Evolutionary conservation across 257 asterid genomes (phyloP).

Genomic region (Nyctanthes arbortristis): DNA sequence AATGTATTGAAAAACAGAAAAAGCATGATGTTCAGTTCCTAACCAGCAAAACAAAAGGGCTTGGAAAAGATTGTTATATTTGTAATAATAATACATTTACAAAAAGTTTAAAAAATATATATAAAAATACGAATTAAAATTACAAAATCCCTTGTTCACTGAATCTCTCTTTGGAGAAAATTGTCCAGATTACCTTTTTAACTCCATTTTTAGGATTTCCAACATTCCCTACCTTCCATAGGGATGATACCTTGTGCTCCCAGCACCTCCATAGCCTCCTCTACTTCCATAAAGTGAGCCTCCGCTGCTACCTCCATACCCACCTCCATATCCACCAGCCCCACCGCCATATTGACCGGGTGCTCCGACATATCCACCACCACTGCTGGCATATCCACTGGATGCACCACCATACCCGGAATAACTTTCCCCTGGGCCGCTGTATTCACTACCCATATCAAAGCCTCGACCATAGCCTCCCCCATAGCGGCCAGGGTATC

Average conservation of each 20-base stretch:
- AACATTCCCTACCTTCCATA: slow-evolving; percentile 35
- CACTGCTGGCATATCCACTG: slow-evolving; percentile 12
- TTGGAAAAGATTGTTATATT: neutral
- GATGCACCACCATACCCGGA: slow-evolving; percentile 39
- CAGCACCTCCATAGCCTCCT: slow-evolving; percentile 33
- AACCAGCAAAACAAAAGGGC: no score
- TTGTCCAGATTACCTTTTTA: neutral
- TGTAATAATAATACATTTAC: neutral
- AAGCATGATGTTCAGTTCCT: no score
- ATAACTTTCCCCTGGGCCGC: slow-evolving; percentile 37
- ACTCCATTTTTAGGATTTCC: neutral
- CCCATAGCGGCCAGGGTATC: slow-evolving; percentile 36
- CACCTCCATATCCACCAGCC: slow-evolving; percentile 34
- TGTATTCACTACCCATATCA: slow-evolving; percentile 41
- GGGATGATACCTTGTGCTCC: slow-evolving; percentile 54
- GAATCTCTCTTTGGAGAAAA: neutral
- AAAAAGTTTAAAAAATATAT: neutral
- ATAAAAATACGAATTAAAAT: neutral
- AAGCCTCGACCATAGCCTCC: slow-evolving; percentile 49
- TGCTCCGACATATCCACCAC: slow-evolving; percentile 18
- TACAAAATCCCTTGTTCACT: neutral
- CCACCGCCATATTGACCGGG: slow-evolving; percentile 32
- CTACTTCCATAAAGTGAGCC: slow-evolving; percentile 38
- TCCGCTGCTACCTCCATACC: slow-evolving; percentile 43
- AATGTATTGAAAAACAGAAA: no score